A percentile compares a stretch with the other conserved stretches of the same genome.
These are phyloP conservation scores for Salix suchowensis DNA, from an alignment of 345 rosid species.

Conservation along the genomic window DNA sequence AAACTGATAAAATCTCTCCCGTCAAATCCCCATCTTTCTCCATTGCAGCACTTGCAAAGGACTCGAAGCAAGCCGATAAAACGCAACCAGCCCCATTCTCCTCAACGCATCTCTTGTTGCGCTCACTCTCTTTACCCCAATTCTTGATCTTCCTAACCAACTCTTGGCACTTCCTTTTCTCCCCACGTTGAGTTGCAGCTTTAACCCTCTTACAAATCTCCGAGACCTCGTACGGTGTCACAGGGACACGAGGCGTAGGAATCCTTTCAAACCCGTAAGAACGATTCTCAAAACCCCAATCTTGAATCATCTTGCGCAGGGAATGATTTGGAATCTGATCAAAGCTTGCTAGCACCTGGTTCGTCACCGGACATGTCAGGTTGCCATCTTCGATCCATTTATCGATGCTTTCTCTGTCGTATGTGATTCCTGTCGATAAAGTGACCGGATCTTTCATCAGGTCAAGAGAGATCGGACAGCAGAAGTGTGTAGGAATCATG, in stretches of 20 bases:
- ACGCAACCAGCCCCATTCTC: constrained; percentile 19
- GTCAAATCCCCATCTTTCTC: constrained; percentile 20
- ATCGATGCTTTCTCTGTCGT: constrained; percentile 39
- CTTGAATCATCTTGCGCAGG: constrained; percentile 34
- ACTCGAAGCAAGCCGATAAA: constrained; percentile 25
- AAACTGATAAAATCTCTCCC: constrained; percentile 23
- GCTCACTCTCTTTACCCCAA: constrained; percentile 36
- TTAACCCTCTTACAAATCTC: constrained; percentile 18
- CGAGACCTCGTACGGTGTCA: constrained; percentile 23
- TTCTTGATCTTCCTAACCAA: constrained; percentile 22
- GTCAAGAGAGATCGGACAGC: constrained; percentile 41
- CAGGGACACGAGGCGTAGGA: constrained; percentile 36
- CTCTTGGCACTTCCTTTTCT: constrained; percentile 22
- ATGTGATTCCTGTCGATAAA: constrained; percentile 38
- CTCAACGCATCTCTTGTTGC: constrained; percentile 24
- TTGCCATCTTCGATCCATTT: constrained; percentile 36
- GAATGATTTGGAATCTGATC: constrained; percentile 37
- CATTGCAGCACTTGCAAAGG: constrained; percentile 11
- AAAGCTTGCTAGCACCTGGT: constrained; percentile 7
- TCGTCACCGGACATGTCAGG: constrained; percentile 32
- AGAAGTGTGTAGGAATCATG: constrained; percentile 29
- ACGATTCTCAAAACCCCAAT: constrained; percentile 34
- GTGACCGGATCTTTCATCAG: constrained; percentile 41
- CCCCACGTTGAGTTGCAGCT: constrained; percentile 14
- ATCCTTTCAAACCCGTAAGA: constrained; percentile 33